Evolutionary conservation across 23 red algal species (phyloP).

Genomic region (Gracilariopsis chorda): DNA sequence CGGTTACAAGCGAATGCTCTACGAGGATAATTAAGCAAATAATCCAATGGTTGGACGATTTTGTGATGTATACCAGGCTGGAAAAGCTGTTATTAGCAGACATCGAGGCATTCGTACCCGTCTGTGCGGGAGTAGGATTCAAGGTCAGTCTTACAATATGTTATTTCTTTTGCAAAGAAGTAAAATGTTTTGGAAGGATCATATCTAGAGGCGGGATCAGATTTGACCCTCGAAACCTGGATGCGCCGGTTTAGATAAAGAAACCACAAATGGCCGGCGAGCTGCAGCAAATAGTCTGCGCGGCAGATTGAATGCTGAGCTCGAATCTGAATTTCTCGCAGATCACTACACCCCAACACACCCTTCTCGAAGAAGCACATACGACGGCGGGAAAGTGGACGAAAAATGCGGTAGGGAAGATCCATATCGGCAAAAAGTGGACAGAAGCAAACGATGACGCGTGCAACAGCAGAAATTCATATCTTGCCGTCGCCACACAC

Average conservation of each 20-base stretch:
- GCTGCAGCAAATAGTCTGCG: constrained; percentile 24
- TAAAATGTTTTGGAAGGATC: constrained; percentile 26
- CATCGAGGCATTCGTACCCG: not conserved
- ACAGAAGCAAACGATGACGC: not conserved
- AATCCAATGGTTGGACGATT: constrained; percentile 30
- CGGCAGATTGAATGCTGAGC: too few relatives aligned
- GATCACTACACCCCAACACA: not conserved
- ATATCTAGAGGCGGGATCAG: not conserved
- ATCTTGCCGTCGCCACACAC: not conserved
- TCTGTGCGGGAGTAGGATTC: not conserved
- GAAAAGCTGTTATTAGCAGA: too few relatives aligned
- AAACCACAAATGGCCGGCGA: not conserved
- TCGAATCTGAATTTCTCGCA: not conserved
- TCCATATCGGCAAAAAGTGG: not conserved
- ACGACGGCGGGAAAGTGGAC: not conserved
- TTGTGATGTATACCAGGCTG: not conserved
- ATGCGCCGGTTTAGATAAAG: not conserved
- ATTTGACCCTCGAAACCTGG: not conserved
- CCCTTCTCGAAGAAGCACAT: not conserved
- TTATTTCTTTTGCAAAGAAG: not conserved
- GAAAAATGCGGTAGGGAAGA: not conserved
- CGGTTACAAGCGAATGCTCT: not conserved
- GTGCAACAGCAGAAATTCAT: not conserved
- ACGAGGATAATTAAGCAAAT: not conserved
- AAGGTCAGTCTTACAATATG: not conserved